Evolutionary conservation across 2,329 filamentous ascomycete species (phyloP).

Genomic region (Botryotinia calthae): DNA sequence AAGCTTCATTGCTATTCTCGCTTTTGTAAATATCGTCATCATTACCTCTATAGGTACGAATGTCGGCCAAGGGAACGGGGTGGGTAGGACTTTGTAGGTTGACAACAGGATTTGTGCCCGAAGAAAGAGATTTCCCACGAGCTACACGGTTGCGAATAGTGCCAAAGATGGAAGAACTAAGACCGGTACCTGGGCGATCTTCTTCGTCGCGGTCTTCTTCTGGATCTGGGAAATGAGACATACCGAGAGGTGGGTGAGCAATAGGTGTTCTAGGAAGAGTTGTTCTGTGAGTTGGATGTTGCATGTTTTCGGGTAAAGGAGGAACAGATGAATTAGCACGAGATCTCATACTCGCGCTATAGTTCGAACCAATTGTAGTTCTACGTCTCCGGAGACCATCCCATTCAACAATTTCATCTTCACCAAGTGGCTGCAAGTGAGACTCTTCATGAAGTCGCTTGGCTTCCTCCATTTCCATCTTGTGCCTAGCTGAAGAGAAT

Average conservation of each 20-base stretch:
- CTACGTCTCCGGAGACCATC: conserved; percentile 79
- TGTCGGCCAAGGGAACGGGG: conserved; percentile 60
- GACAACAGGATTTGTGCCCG: conserved; percentile 25
- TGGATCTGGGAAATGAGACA: conserved; percentile 76
- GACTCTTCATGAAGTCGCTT: conserved; percentile 78
- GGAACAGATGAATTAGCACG: conserved; percentile 35
- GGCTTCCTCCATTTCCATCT: conserved; percentile 77
- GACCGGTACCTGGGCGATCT: conserved; percentile 45
- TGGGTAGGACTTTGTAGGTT: conserved; percentile 55
- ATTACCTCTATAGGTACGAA: conserved; percentile 47
- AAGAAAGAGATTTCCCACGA: conserved; percentile 22
- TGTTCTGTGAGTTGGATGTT: conserved; percentile 22
- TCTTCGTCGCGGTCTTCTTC: conserved; percentile 57
- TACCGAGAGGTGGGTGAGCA: conserved; percentile 75
- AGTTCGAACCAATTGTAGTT: conserved; percentile 46
- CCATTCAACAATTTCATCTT: conserved; percentile 79
- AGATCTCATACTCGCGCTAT: conserved; percentile 36
- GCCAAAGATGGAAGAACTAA: conserved; percentile 56
- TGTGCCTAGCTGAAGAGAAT: conserved; percentile 71
- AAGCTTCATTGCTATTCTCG: conserved; percentile 42
- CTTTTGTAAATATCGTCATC: conserved; percentile 32
- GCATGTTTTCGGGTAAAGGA: conserved; percentile 32
- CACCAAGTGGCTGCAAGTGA: conserved; percentile 70
- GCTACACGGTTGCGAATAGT: conserved; percentile 51
- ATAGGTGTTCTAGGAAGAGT: conserved; percentile 35